A percentile compares a stretch with the other conserved stretches of the same genome.
Conservation (phyloP, 352 stramenopile genomes). For the Salisapilia sapeloensis region DNA sequence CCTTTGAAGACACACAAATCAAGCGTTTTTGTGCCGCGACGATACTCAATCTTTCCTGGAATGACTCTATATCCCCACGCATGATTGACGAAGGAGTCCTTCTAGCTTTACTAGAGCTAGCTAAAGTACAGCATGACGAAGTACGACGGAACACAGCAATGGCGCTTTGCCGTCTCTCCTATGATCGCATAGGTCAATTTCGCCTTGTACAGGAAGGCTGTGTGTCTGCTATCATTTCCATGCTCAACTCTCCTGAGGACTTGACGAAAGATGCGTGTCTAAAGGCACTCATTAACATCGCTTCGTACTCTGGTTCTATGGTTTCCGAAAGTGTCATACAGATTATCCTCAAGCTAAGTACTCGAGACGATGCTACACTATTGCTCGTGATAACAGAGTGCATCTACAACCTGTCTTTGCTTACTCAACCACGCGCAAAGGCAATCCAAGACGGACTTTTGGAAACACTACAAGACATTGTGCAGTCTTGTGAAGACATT, state of each 20-base stretch:
- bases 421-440: constrained; percentile 46
- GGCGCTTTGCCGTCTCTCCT: constrained; percentile 67
- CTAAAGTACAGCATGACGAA: constrained; percentile 64
- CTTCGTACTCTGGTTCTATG: constrained; percentile 30
- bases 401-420: constrained; percentile 63
- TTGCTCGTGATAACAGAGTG: constrained; percentile 43
- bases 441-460: constrained; percentile 67
- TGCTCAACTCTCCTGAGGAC: constrained; percentile 65
- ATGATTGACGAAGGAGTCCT: constrained; percentile 72
- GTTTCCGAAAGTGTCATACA: constrained; percentile 66
- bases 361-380: constrained; percentile 35
- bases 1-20: constrained; percentile 69
- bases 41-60: constrained; percentile 63
- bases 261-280: constrained; percentile 71
- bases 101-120: constrained; percentile 48
- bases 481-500: constrained; percentile 14
- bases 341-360: constrained; percentile 56
- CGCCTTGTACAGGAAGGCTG: constrained; percentile 68
- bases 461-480: constrained; percentile 51
- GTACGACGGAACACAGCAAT: constrained; percentile 71
- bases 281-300: constrained; percentile 78
- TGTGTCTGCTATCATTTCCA: constrained; percentile 66
- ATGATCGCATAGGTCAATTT: constrained; percentile 45
- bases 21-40: constrained; percentile 70
- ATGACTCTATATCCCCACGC: constrained; percentile 13